These are phyloP conservation scores for Entamoeba dispar DNA, from an alignment of 208 protist genomes.

Conservation along the genomic window DNA sequence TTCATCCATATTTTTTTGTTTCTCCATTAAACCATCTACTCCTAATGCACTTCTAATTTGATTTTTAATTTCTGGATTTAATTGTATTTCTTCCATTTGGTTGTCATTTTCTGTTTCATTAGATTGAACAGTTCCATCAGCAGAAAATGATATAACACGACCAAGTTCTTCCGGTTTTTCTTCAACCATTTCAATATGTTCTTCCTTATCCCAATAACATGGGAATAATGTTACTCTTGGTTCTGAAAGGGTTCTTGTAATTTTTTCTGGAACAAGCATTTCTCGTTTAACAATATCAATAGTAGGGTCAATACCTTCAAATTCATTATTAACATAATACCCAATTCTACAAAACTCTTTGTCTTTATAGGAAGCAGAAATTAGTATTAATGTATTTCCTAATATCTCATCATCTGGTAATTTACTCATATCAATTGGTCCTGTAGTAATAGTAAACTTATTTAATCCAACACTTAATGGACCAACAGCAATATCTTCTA, in stretches of 20 bases:
- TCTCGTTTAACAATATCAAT: neutral
- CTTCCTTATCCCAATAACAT: neutral
- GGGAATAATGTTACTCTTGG: neutral
- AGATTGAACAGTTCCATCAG: neutral
- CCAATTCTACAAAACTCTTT: neutral
- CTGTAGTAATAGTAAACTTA: neutral
- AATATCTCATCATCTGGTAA: neutral
- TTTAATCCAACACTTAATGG: neutral
- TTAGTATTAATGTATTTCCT: neutral
- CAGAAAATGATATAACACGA: neutral
- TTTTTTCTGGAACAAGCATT: neutral
- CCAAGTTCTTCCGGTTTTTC: neutral
- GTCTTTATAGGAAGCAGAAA: neutral
- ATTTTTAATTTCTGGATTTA: neutral
- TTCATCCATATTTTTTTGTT: neutral
- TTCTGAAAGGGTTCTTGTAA: neutral
- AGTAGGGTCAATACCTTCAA: neutral
- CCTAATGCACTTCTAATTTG: neutral
- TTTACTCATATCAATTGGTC: neutral
- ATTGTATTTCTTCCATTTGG: neutral
- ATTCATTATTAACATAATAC: conserved; percentile 2
- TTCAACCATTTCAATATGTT: neutral
- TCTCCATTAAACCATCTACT: neutral
- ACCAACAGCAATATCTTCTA: neutral
- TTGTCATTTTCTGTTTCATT: neutral